Conservation (phyloP, 768 basidiomycete genomes). For the Lyophyllum atratum region DNA sequence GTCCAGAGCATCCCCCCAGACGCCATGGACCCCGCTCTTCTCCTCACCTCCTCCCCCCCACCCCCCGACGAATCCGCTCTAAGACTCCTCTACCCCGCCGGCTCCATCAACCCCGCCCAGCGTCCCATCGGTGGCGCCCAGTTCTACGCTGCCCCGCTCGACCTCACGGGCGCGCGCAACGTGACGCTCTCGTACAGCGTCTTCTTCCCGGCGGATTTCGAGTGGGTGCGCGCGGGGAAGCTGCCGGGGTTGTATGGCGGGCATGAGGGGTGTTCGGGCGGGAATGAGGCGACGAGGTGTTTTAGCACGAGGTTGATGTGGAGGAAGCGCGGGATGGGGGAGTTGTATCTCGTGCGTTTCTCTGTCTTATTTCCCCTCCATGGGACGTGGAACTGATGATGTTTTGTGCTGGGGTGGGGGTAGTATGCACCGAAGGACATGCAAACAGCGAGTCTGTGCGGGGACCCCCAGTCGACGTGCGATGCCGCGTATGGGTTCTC, state of each 20-base stretch:
- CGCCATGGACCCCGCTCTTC: constrained; percentile 26
- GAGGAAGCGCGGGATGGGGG: constrained; percentile 66
- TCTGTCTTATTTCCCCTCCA: not conserved
- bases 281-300: constrained; percentile 68
- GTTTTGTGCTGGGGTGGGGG: not conserved
- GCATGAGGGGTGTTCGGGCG: constrained; percentile 69
- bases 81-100: constrained; percentile 67
- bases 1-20: constrained; percentile 47
- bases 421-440: constrained; percentile 79
- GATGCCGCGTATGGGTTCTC: constrained; percentile 71
- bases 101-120: constrained; percentile 68
- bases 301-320: constrained; percentile 91
- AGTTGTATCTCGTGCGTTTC: constrained; percentile 68
- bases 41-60: constrained; percentile 13
- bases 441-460: constrained; percentile 62
- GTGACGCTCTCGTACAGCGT: constrained; percentile 70
- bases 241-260: constrained; percentile 82
- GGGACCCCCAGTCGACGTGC: constrained; percentile 61
- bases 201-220: constrained; percentile 74
- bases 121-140: constrained; percentile 71
- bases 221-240: constrained; percentile 84
- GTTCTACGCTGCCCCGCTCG: constrained; percentile 54
- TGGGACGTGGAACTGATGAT: not conserved
- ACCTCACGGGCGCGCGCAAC: constrained; percentile 47
- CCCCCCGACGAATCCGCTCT: constrained; percentile 43